These are phyloP conservation scores for Moricandia arvensis DNA, from an alignment of 345 rosid genomes.

Conservation along the genomic window DNA sequence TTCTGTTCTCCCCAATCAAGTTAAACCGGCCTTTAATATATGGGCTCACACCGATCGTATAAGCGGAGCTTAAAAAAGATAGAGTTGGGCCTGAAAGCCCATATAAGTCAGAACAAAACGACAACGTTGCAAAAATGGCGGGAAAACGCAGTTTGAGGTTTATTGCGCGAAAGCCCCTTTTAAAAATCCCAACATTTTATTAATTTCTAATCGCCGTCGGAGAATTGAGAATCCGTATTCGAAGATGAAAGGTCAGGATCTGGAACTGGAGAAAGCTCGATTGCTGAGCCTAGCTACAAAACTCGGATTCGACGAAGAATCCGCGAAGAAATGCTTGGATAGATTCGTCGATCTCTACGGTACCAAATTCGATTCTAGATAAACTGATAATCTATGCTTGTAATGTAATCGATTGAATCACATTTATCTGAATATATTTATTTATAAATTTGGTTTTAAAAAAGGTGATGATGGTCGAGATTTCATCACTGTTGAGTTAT, in stretches of 20 bases:
- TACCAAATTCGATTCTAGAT: slow-evolving; percentile 25
- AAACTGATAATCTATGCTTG: not conserved
- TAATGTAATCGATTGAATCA: not conserved
- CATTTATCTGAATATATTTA: not conserved
- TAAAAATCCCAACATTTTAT: not conserved
- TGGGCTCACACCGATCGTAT: not conserved
- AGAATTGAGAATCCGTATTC: not conserved
- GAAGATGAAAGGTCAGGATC: slow-evolving; percentile 43
- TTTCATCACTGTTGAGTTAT: slow-evolving; percentile 72
- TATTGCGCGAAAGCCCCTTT: slow-evolving; percentile 26
- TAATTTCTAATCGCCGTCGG: slow-evolving; percentile 1
- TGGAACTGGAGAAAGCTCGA: slow-evolving; percentile 66
- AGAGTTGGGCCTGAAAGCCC: slow-evolving; percentile 15
- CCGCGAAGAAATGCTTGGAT: slow-evolving; percentile 58
- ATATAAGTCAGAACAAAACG: not conserved
- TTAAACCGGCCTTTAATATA: not conserved
- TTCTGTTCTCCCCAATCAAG: not conserved
- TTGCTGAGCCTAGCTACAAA: slow-evolving; percentile 65
- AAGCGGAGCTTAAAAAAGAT: not conserved
- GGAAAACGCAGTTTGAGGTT: slow-evolving; percentile 12
- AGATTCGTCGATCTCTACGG: slow-evolving; percentile 77
- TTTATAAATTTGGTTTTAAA: not conserved
- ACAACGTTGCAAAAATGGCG: slow-evolving; percentile 4
- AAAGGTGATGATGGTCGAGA: slow-evolving; percentile 82
- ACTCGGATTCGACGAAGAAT: slow-evolving; percentile 66